Base-by-base conservation (phyloP, 345 rosid genomes). In the Salix viminalis region DNA sequence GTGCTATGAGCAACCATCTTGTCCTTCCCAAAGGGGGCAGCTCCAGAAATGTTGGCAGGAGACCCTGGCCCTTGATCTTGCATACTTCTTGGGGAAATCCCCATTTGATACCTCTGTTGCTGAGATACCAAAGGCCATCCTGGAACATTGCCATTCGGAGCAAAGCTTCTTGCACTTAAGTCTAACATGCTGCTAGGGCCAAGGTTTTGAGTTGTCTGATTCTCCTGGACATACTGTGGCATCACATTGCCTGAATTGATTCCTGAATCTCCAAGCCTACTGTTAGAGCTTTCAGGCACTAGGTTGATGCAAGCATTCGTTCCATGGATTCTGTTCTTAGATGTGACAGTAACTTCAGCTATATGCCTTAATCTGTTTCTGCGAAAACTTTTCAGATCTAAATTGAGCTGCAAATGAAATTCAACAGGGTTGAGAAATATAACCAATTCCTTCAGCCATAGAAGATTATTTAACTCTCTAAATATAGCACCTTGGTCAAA, bases 261-360 rank as follows among this genome's bases (percentile, higher is more conserved):
- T 80, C 89, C 91, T 0, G 83, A 75, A 70, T 87, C 90, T 58
- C 81, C 89, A 70, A 83, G 65, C 82, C 86, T 83, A 34, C 84
- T 74, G 74, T 88, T 91, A 67, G 93, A 86, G 86, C 89, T 85
- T 79, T 91, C 96, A 12, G 89, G 88, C 77, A 89, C 84, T 77
- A 89, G 86, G 79, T 91, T 97, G 69, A 85, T 85, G 84, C 90
- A 89, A 80, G 87, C 86, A 80, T 89, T 93, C 89, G 92, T 96
- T 71, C 98, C 92, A 76, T 88, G 88, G 76, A 82, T 87, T 83
- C 88, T 88, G 77, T 84, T 87, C 74, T 78, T 88, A 65, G 92
- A 84, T 67, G 88, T 83, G 71, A 86, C 92, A 23, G 90, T 81
- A 61, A 88, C 83, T 79, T 92, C 97, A 32, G 88, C 82, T 76